Conservation (phyloP, 2,329 filamentous ascomycete species). For the Fulvia fulva region DNA sequence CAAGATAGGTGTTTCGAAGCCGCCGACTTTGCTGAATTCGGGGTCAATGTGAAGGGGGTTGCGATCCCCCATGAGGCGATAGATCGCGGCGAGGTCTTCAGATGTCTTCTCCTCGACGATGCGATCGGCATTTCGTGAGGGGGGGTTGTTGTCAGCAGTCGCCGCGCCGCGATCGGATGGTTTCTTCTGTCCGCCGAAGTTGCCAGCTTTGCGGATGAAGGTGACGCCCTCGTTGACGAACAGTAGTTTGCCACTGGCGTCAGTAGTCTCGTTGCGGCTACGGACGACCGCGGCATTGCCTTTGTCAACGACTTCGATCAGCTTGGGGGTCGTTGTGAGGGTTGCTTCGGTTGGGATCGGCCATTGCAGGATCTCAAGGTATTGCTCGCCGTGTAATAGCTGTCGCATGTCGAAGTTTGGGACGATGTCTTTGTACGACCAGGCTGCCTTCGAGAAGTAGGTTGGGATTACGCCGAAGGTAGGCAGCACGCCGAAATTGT, state of each 20-base stretch:
- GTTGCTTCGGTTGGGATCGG: slow-evolving; percentile 81
- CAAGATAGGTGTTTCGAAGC: slow-evolving; percentile 89
- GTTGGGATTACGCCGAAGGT: slow-evolving; percentile 91
- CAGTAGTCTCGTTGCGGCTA: slow-evolving; percentile 72
- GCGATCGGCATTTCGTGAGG: slow-evolving; percentile 71
- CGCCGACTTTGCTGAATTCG: slow-evolving; percentile 86
- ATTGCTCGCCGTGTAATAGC: slow-evolving; percentile 97
- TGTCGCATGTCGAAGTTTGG: slow-evolving; percentile 98
- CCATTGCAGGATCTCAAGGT: slow-evolving; percentile 86
- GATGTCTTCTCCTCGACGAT: slow-evolving; percentile 81
- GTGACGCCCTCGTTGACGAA: slow-evolving; percentile 97
- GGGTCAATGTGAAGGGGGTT: slow-evolving; percentile 97
- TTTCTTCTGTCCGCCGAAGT: slow-evolving; percentile 81
- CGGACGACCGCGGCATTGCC: slow-evolving; percentile 82
- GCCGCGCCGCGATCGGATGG: slow-evolving; percentile 71
- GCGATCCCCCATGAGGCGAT: slow-evolving; percentile 88
- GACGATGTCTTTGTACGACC: slow-evolving; percentile 74
- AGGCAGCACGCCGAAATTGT: slow-evolving; percentile 88
- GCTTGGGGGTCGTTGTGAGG: slow-evolving; percentile 69
- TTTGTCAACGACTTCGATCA: slow-evolving; percentile 95
- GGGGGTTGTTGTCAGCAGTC: slow-evolving; percentile 76
- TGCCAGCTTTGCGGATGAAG: slow-evolving; percentile 85
- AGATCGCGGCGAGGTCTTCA: slow-evolving; percentile 87
- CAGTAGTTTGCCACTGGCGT: slow-evolving; percentile 78
- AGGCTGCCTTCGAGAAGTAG: slow-evolving; percentile 78